phyloP scores from a whole-genome alignment of 2,329 filamentous ascomycete species.

The Exophiala dermatitidis region DNA sequence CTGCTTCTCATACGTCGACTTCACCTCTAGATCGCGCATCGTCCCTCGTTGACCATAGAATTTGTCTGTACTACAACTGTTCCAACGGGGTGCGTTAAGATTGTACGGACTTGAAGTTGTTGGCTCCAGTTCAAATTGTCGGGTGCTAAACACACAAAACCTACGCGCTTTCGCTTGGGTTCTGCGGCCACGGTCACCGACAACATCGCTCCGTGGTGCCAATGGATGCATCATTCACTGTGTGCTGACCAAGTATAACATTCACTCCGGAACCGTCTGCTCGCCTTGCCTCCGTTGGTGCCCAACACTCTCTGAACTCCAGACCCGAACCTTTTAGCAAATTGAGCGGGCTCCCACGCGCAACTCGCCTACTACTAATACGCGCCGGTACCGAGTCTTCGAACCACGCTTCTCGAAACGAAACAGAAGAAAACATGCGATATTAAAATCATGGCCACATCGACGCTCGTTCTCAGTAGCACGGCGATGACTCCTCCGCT shows the following conservation, averaged over 20 bases:
- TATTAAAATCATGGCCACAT: constrained; percentile 7
- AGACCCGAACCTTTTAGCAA: no score
- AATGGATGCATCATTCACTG: neutral
- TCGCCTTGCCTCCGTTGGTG: no score
- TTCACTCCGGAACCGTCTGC: no score
- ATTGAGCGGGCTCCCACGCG: no score
- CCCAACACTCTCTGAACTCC: no score
- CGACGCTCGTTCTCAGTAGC: constrained; percentile 9
- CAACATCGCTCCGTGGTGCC: constrained; percentile 1
- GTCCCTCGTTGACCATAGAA: neutral
- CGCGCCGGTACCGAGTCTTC: no score
- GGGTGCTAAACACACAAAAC: neutral
- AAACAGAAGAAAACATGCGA: constrained; percentile 1
- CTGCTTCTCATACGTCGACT: neutral
- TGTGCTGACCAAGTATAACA: no score
- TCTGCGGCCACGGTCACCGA: neutral
- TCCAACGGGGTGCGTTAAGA: neutral
- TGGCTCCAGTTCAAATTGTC: no score
- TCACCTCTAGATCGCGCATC: neutral
- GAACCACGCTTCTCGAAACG: neutral
- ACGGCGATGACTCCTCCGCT: constrained; percentile 12
- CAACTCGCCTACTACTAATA: no score
- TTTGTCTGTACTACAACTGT: neutral
- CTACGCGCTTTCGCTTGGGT: neutral
- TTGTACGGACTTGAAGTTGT: neutral